Base-by-base conservation (phyloP, 2,329 filamentous ascomycete species). In the Pseudonectria buxi region DNA sequence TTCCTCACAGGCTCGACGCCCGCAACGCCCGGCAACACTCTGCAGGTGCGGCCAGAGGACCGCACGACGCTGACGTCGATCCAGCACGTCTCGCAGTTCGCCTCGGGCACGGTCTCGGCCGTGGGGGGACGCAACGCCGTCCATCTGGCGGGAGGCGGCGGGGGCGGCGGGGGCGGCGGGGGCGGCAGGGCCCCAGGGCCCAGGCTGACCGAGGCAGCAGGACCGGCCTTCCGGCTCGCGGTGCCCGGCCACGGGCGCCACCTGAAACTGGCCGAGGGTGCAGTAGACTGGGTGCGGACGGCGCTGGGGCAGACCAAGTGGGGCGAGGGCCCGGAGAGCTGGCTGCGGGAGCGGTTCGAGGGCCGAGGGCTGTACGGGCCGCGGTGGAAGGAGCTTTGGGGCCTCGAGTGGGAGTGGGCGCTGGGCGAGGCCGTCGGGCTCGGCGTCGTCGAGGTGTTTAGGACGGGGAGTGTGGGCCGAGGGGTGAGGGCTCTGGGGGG, bases 381-480 rank as follows among this genome's bases (percentile, higher is more conserved):
- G 32, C 47, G 61, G 53, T 88, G 84, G 84, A 80, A 71, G 53
- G 70, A 75, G 22, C 84, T 86, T 44, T 74, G 76, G 50, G 84
- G 84, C 0, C 58, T 86, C 41, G 62, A 71, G 28, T 88, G 86
- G 57, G 72, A 81, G 39, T 88, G 81, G 80, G 68, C 84, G 12
- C 55, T 88, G 28, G 78, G 74, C 27, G 82, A 87, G 56, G 83
- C 81, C 28, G 68, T 85, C 15, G 84, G 83, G 0, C 68, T 78
- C 18, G 84, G 84, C 2, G 53, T 81, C 12, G 71, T 87, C 4
- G 83, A 89, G 58, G 62, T 85, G 11, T 89, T 89, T 56, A 76
- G 86, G 51, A 88, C 83, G 10, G 70, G 79, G 11, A 83, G 76
- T 49, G 81, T 87, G n/a, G 83, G 83, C 2, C 68, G 73, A 40